Evolutionary conservation across 2,329 filamentous ascomycete species (phyloP).

Genomic region (Diaporthe ilicicola): DNA sequence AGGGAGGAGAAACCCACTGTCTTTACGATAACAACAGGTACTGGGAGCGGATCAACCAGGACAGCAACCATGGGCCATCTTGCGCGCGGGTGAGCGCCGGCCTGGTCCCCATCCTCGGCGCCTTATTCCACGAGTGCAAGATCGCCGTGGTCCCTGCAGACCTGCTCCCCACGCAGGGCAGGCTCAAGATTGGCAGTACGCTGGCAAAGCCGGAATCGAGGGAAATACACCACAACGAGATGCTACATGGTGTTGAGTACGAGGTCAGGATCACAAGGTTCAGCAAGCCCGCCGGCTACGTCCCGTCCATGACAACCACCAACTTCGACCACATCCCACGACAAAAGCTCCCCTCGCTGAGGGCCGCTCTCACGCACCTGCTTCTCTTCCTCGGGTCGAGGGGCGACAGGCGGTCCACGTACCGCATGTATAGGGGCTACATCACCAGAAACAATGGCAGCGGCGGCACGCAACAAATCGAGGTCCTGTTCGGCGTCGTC

Average conservation of each 20-base stretch:
- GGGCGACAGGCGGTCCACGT: not conserved
- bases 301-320: not conserved
- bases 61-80: not conserved
- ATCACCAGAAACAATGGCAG: rapidly evolving
- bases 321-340: not conserved
- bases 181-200: not conserved
- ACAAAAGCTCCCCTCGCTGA: not conserved
- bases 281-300: not conserved
- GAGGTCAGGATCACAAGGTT: not conserved
- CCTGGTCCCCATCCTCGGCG: not conserved
- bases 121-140: not conserved
- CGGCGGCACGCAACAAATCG: not conserved
- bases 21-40: not conserved
- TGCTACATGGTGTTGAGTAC: not conserved
- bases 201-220: not conserved
- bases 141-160: not conserved
- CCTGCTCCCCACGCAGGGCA: too few relatives aligned
- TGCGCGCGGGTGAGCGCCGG: not conserved
- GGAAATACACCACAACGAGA: not conserved
- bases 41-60: not conserved
- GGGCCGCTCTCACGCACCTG: not conserved
- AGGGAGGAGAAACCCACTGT: not conserved
- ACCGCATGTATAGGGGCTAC: not conserved
- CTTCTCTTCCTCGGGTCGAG: not conserved
- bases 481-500: not conserved